These are phyloP conservation scores for Lenwebbia sp. DNA, from an alignment of 345 rosid genomes.

Conservation along the genomic window DNA sequence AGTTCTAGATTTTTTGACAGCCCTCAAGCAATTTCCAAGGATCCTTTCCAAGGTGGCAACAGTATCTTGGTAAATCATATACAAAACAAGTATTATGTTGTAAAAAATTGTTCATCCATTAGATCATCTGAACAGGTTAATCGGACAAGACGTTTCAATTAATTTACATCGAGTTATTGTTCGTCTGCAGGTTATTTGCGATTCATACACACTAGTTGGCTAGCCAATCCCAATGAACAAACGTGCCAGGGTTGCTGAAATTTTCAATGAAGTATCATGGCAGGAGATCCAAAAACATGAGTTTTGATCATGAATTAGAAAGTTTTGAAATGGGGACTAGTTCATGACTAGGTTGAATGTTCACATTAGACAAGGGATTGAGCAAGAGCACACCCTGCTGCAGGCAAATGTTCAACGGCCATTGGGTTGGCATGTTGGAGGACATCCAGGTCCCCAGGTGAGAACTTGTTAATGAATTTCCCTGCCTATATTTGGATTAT, in stretches of 20 bases:
- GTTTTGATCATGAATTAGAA: not conserved
- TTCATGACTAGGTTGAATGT: not conserved
- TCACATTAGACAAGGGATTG: slow-evolving; percentile 63
- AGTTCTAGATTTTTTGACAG: slow-evolving; percentile 19
- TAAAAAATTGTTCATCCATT: not conserved
- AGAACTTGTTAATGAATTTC: not conserved
- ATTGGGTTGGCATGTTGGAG: slow-evolving; percentile 97
- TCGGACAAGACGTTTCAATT: not conserved
- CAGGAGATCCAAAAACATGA: not conserved
- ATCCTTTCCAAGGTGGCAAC: slow-evolving; percentile 88
- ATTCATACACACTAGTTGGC: slow-evolving; percentile 72
- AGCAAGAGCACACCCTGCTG: slow-evolving; percentile 86
- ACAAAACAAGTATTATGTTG: not conserved
- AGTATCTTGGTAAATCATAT: not conserved
- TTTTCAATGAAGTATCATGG: slow-evolving; percentile 74
- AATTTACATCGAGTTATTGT: not conserved
- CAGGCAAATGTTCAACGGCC: slow-evolving; percentile 87
- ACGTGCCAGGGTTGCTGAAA: slow-evolving; percentile 66
- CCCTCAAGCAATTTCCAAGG: slow-evolving; percentile 89
- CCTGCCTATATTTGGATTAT: not conserved
- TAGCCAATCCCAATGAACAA: slow-evolving; percentile 93
- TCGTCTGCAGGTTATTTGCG: slow-evolving; percentile 54
- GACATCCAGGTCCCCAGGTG: slow-evolving; percentile 79
- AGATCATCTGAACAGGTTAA: not conserved
- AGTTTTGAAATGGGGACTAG: not conserved